A percentile compares a stretch with the other conserved stretches of the same genome.
Evolutionary conservation across 1,284 basidiomycete species (phyloP).

Genomic region (Salmacisia buchloeana): DNA sequence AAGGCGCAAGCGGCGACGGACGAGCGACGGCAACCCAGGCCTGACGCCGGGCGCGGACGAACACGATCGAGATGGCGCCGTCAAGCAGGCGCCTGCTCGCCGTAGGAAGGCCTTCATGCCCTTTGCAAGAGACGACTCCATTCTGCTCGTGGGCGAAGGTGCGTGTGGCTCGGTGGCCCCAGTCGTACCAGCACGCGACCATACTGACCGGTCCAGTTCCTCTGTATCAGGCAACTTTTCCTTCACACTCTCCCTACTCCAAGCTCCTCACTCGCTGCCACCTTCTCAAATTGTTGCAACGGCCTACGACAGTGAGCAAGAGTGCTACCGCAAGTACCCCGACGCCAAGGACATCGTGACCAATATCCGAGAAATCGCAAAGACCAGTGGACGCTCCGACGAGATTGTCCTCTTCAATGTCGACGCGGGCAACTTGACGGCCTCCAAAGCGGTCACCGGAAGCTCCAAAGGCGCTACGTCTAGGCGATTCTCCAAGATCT

Average conservation of each 20-base stretch:
- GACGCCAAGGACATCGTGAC: constrained; percentile 65
- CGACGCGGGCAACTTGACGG: constrained; percentile 74
- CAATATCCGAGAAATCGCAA: constrained; percentile 28
- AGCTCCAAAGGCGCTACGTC: constrained; percentile 35
- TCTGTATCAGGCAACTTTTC: constrained; percentile 66
- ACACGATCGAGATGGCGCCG: too few relatives aligned
- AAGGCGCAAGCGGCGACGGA: constrained; percentile 11
- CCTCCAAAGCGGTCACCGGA: constrained; percentile 53
- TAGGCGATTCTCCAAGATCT: constrained; percentile 68
- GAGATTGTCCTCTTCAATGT: constrained; percentile 73
- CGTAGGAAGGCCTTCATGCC: constrained; percentile 58
- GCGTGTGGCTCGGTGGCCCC: not conserved
- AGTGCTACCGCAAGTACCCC: constrained; percentile 77
- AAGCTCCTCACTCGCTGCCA: constrained; percentile 53
- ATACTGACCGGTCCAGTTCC: not conserved
- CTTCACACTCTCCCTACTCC: constrained; percentile 71
- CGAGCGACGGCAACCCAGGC: constrained; percentile 9
- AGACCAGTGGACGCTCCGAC: constrained; percentile 53
- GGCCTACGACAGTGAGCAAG: constrained; percentile 72
- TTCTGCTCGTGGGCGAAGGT: constrained; percentile 85
- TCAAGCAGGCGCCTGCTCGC: too few relatives aligned
- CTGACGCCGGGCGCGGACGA: not conserved
- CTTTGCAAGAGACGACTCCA: constrained; percentile 67
- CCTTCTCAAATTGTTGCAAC: constrained; percentile 74
- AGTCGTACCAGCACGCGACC: not conserved